Conservation (phyloP, 2,329 filamentous ascomycete genomes). For the Kalaharituber pfeilii region DNA sequence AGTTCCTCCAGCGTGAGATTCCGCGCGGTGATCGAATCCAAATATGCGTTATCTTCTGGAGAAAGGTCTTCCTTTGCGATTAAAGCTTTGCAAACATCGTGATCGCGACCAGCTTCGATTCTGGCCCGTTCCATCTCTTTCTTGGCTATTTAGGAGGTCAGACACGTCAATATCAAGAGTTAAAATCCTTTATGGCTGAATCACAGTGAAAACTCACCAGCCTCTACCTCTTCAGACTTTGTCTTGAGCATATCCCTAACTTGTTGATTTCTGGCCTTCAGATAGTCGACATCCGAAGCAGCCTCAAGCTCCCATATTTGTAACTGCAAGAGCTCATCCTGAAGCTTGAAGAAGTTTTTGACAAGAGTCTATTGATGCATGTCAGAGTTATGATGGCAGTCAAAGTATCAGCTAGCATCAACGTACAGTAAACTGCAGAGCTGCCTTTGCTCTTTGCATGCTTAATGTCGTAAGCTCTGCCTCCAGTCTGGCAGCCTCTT, state of each 20-base stretch:
- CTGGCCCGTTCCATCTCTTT: not conserved
- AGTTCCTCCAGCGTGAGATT: constrained; percentile 45
- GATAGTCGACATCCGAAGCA: constrained; percentile 59
- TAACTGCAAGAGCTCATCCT: constrained; percentile 48
- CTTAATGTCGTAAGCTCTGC: not conserved
- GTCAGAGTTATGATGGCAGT: not conserved
- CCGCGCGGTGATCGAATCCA: constrained; percentile 31
- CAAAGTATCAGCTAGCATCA: not conserved
- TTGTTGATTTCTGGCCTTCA: constrained; percentile 44
- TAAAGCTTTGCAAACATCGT: constrained; percentile 14
- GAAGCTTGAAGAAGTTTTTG: constrained; percentile 44
- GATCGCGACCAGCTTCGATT: not conserved
- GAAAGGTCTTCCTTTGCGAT: constrained; percentile 10
- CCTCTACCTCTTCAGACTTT: constrained; percentile 17
- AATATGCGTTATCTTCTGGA: constrained; percentile 23
- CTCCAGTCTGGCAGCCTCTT: not conserved
- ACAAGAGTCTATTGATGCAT: constrained; percentile 15
- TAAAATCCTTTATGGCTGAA: no score
- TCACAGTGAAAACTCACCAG: no score
- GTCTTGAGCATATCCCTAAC: constrained; percentile 36
- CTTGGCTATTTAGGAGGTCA: not conserved
- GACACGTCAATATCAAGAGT: not conserved
- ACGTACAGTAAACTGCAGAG: constrained; percentile 39
- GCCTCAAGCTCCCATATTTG: constrained; percentile 62
- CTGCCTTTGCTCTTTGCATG: constrained; percentile 19